These are phyloP conservation scores for Fusarium pilosicola DNA, from an alignment of 2,329 filamentous ascomycete genomes.

Conservation along the genomic window DNA sequence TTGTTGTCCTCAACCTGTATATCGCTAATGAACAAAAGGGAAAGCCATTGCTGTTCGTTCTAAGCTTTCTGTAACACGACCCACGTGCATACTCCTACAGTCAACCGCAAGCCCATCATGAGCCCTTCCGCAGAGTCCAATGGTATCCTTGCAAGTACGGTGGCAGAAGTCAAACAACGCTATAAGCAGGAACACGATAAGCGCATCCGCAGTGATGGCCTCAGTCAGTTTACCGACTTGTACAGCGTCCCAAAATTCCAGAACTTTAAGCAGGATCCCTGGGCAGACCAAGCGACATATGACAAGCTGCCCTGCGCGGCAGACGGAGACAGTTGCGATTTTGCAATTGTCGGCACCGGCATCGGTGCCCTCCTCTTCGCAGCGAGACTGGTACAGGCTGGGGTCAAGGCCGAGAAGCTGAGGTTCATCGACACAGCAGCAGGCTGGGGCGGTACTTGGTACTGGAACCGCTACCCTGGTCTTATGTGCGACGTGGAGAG, in stretches of 20 bases:
- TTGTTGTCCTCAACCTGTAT: neutral
- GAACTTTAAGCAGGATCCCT: neutral
- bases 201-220: neutral
- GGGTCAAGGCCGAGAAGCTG: neutral
- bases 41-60: neutral
- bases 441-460: neutral
- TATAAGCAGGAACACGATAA: neutral
- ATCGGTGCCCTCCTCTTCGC: neutral
- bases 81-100: neutral
- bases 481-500: neutral
- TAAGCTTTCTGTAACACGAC: neutral
- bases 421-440: neutral
- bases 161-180: neutral
- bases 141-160: neutral
- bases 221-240: neutral
- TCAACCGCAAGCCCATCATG: neutral
- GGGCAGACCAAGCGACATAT: neutral
- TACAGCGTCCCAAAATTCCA: neutral
- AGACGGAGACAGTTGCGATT: neutral
- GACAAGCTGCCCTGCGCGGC: neutral
- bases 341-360: neutral
- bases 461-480: neutral
- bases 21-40: neutral
- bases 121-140: neutral
- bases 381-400: neutral